These are phyloP conservation scores for Rhodotorula sp. DNA, from an alignment of 1,284 basidiomycete species.

Conservation along the genomic window DNA sequence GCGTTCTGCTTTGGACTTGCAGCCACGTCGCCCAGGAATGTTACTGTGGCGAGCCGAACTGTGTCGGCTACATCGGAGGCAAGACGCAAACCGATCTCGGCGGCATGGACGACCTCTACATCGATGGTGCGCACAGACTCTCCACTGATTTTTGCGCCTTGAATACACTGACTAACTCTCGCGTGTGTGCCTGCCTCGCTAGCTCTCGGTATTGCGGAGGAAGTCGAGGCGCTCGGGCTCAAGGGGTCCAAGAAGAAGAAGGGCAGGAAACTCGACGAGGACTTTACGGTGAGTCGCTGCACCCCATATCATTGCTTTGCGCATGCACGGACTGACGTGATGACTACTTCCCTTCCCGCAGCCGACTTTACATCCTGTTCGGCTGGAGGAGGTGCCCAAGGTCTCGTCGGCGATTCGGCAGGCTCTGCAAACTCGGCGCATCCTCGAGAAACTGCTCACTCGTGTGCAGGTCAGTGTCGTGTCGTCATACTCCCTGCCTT, in stretches of 20 bases:
- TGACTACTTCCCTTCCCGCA: conserved; percentile 29
- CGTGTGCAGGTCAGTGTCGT: conserved; percentile 68
- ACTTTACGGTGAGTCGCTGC: conserved; percentile 66
- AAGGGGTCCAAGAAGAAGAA: conserved; percentile 86
- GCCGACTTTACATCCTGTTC: conserved; percentile 67
- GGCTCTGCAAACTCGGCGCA: conserved; percentile 72
- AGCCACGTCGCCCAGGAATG: conserved; percentile 94
- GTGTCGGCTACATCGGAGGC: conserved; percentile 92
- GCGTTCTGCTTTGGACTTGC: background rate
- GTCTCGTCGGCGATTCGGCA: conserved; percentile 89
- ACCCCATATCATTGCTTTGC: too few species aligned
- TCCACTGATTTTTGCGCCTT: conserved; percentile 5
- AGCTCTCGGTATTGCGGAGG: conserved; percentile 88
- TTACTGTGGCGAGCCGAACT: conserved; percentile 94
- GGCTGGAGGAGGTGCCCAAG: conserved; percentile 78
- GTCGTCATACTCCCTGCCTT: too few species aligned
- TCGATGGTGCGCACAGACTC: conserved; percentile 62
- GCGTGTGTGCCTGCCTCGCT: too few species aligned
- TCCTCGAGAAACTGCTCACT: conserved; percentile 77
- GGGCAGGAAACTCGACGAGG: conserved; percentile 87
- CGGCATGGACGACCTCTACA: conserved; percentile 88
- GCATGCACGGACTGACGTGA: background rate
- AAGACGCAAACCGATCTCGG: conserved; percentile 97
- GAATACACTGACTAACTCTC: too few species aligned
- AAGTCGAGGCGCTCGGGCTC: conserved; percentile 65